Evolutionary conservation across 371 early-diverging fungal genomes (phyloP), one percentile per base, ranked within the genome.

Genomic region (Mortierella sp.): DNA sequence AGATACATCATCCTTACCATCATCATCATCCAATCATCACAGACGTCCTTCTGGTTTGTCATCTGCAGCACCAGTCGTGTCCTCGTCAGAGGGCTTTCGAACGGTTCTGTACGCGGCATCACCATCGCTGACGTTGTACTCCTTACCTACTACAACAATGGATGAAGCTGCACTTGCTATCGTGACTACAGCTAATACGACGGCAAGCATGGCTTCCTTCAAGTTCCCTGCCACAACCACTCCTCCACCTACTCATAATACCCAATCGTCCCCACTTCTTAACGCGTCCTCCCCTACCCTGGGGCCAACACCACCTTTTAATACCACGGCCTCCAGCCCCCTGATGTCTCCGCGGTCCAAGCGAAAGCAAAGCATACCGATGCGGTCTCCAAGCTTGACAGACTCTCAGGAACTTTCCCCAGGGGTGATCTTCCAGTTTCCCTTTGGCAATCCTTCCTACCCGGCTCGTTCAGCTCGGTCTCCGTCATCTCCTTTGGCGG

Each of bases 401-500:
- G 61, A 61, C n/a, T 45, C 52, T 1, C 53, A 54, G 4, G 61
- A 61, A 8, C 27, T 30, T 6, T 61, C 61, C 10, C 61, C 53
- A 24, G 61, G 61, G 2, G 54, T 61, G 14, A 53, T 61, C 54
- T 61, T 61, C 14, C 61, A 61, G 61, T 13, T 61, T 18, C 61
- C 61, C 16, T 61, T 61, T 31, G 61, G 61, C 0, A 58, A 45
- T n/a, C n/a, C n/a, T n/a, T n/a, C n/a, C n/a, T n/a, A n/a, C n/a
- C n/a, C n/a, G n/a, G n/a, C n/a, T n/a, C n/a, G n/a, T n/a, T n/a
- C n/a, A n/a, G n/a, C n/a, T n/a, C n/a, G n/a, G n/a, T n/a, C n/a
- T n/a, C n/a, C n/a, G 21, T 58, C 58, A 4, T 19, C 45, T 9
- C 45, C 56, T 16, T 18, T 45, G 19, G 18, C 56, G 0, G 43